These are phyloP conservation scores for Meyerozyma smithsonii DNA, from an alignment of 1,139 yeast genomes.

Conservation along the genomic window DNA sequence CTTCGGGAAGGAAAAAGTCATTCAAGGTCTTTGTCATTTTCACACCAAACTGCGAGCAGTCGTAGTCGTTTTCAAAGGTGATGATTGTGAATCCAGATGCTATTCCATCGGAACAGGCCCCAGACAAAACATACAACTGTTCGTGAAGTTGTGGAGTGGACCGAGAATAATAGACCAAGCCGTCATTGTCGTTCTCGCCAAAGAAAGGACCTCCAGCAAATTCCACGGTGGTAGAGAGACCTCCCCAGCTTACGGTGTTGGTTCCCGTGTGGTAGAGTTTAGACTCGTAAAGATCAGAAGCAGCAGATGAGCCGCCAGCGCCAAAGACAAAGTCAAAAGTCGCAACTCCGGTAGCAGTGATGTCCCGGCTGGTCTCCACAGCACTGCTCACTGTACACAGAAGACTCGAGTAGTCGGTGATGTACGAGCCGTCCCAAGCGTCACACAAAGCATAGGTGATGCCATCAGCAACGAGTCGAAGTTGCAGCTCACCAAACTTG, in stretches of 20 bases:
- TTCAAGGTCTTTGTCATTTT: constrained; percentile 13
- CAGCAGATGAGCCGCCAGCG: constrained; percentile 17
- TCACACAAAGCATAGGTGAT: constrained; percentile 12
- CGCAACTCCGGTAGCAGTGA: constrained; percentile 11
- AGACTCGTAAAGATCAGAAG: constrained; percentile 13
- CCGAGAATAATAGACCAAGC: constrained; percentile 15
- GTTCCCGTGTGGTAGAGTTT: constrained; percentile 7
- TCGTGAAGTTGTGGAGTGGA: constrained; percentile 15
- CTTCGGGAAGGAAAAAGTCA: constrained; percentile 15
- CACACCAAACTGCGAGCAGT: constrained; percentile 13
- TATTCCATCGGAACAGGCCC: constrained; percentile 12
- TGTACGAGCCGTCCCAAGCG: constrained; percentile 13
- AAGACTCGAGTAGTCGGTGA: constrained; percentile 7
- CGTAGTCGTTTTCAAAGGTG: constrained; percentile 12
- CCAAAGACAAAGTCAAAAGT: constrained; percentile 17
- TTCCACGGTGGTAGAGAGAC: constrained; percentile 9
- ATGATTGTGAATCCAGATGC: constrained; percentile 11
- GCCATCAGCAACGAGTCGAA: constrained; percentile 10
- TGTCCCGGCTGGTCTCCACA: constrained; percentile 1
- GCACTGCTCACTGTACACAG: constrained; percentile 11
- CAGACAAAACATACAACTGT: constrained; percentile 14
- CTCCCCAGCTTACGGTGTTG: constrained; percentile 12
- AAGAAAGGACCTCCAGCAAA: constrained; percentile 14
- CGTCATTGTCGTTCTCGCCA: constrained; percentile 8
- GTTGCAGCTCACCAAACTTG: constrained; percentile 10